A percentile compares a stretch with the other conserved stretches of the same genome.
Conservation (phyloP, 345 rosid species). For the Populus deltoides region DNA sequence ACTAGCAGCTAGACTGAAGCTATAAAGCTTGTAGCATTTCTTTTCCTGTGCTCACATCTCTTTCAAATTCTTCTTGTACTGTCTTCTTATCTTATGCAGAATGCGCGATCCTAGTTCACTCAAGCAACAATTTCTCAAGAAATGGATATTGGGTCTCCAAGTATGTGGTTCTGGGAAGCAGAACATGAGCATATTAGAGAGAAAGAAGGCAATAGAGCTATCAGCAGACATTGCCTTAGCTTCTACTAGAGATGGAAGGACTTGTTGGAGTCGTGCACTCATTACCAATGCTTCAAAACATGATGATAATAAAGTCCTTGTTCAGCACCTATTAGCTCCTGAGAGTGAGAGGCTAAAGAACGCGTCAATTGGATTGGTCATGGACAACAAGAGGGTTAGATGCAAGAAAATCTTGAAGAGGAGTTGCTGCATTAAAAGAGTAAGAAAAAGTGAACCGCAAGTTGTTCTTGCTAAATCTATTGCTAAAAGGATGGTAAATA, state of each 20-base stretch:
- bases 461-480: constrained; percentile 22
- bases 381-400: constrained; percentile 40
- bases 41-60: neutral
- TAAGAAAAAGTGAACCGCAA: constrained; percentile 12
- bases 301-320: constrained; percentile 32
- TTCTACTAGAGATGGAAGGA: constrained; percentile 57
- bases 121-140: constrained; percentile 66
- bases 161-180: constrained; percentile 37
- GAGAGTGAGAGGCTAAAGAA: constrained; percentile 25
- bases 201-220: constrained; percentile 74
- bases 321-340: constrained; percentile 44
- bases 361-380: neutral
- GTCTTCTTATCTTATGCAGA: constrained; percentile 21
- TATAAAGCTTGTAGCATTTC: no score
- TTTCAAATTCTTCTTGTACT: neutral
- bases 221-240: constrained; percentile 92
- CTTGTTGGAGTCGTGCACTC: constrained; percentile 83
- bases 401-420: constrained; percentile 66
- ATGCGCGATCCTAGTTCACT: constrained; percentile 50
- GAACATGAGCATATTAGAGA: constrained; percentile 47
- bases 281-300: constrained; percentile 47
- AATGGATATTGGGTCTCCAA: constrained; percentile 68
- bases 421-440: constrained; percentile 32
- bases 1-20: neutral
- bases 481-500: constrained; percentile 46